A percentile compares a stretch with the other conserved stretches of the same genome.
Evolutionary conservation across 2,329 filamentous ascomycete genomes (phyloP).

Genomic region (Hypoxylon sp.): DNA sequence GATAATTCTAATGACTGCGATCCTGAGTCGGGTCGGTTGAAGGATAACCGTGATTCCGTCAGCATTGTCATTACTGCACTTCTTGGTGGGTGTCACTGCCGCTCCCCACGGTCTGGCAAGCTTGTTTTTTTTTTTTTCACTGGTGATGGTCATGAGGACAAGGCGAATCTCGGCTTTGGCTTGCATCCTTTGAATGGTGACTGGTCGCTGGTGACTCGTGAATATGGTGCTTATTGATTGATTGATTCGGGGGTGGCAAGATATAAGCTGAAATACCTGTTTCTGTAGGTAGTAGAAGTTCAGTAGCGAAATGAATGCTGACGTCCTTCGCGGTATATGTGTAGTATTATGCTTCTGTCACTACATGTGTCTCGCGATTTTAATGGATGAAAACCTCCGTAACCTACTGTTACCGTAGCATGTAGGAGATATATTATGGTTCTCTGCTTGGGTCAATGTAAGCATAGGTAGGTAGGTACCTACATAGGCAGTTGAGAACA

Average conservation of each 20-base stretch:
- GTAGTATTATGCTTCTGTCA: neutral
- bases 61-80: neutral
- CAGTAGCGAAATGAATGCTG: constrained; percentile 9
- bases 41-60: constrained; percentile 10
- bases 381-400: neutral
- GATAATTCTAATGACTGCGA: too few species aligned
- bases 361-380: constrained; percentile 2
- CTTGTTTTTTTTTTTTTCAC: constrained; percentile 9
- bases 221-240: too few species aligned
- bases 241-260: too few species aligned
- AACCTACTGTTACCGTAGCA: neutral
- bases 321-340: constrained; percentile 1
- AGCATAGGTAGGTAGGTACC: neutral
- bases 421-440: too few species aligned
- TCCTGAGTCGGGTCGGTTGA: constrained; percentile 2
- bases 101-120: too few species aligned
- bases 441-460: too few species aligned
- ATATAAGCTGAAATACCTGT: too few species aligned
- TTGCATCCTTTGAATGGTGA: too few species aligned
- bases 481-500: neutral
- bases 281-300: too few species aligned
- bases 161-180: too few species aligned
- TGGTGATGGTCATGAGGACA: too few species aligned
- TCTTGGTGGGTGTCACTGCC: neutral
- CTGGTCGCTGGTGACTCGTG: too few species aligned